Percentiles rank a stretch among this genome's conserved stretches.
Conservation (phyloP, 2,329 filamentous ascomycete species). For the Fusarium sp. region DNA sequence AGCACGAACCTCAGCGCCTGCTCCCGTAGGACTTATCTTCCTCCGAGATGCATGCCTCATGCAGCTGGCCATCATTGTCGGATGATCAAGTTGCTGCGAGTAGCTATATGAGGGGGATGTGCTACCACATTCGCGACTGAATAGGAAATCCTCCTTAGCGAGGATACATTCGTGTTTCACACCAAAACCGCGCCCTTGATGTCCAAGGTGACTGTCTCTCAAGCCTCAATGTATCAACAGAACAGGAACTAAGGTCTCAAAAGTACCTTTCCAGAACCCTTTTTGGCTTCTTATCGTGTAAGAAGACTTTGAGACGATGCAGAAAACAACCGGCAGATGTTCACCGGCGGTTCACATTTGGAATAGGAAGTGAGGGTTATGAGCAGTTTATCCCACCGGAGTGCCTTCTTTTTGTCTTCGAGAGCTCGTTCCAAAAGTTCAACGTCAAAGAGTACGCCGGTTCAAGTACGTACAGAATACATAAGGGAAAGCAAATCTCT, state of each 20-base stretch:
- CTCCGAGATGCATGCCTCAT: conserved; percentile 23
- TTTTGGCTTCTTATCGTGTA: background rate
- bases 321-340: background rate
- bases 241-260: background rate
- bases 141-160: background rate
- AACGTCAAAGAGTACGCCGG: background rate
- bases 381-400: background rate
- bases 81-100: conserved; percentile 22
- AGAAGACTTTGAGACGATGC: background rate
- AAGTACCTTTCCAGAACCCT: background rate
- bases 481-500: background rate
- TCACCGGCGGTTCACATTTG: background rate
- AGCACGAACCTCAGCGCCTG: conserved; percentile 20
- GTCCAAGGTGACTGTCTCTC: background rate
- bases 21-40: conserved; percentile 23
- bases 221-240: background rate
- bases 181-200: background rate
- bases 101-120: background rate
- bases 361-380: background rate
- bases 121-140: background rate
- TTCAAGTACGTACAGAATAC: background rate
- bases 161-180: background rate
- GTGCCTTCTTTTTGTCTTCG: background rate
- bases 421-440: background rate
- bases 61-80: conserved; percentile 10